These are phyloP conservation scores for Ganoderma multipileum DNA, from an alignment of 1,284 basidiomycete species.

Conservation along the genomic window DNA sequence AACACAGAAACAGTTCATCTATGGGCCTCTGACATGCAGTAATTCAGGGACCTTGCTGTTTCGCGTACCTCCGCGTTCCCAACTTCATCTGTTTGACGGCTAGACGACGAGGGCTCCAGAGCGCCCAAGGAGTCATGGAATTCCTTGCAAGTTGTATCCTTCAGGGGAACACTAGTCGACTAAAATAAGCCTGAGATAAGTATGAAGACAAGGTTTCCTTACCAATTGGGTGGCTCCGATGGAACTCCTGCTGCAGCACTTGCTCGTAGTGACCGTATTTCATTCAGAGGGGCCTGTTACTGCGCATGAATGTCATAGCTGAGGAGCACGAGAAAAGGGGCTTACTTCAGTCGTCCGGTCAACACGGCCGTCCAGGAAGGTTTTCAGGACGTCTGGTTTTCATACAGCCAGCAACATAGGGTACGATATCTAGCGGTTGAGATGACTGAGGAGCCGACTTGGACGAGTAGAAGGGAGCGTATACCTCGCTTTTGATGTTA, in stretches of 20 bases:
- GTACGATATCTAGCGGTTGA: constrained; percentile 72
- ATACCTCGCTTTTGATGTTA: constrained; percentile 55
- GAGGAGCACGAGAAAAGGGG: background rate
- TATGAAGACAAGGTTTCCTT: constrained; percentile 22
- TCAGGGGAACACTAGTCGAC: constrained; percentile 39
- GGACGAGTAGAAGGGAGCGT: constrained; percentile 2
- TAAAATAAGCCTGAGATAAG: background rate
- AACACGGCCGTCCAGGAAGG: constrained; percentile 81
- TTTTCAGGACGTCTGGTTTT: constrained; percentile 66
- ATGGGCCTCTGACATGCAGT: no score
- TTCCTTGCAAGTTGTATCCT: constrained; percentile 95
- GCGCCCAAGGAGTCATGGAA: constrained; percentile 73
- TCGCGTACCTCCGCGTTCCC: constrained; percentile 92
- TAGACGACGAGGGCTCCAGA: constrained; percentile 45
- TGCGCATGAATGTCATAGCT: constrained; percentile 20
- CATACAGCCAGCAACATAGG: constrained; percentile 93
- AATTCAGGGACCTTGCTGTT: constrained; percentile 93
- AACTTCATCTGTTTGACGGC: constrained; percentile 86
- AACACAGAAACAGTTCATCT: no score
- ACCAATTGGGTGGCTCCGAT: constrained; percentile 84
- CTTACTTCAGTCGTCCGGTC: constrained; percentile 89
- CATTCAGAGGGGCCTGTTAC: constrained; percentile 85
- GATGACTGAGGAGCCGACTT: background rate
- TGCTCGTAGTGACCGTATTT: constrained; percentile 67
- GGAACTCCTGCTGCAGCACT: constrained; percentile 38